Base-by-base conservation (phyloP, 1,284 basidiomycete genomes). In the Ustilago vetiveriae region DNA sequence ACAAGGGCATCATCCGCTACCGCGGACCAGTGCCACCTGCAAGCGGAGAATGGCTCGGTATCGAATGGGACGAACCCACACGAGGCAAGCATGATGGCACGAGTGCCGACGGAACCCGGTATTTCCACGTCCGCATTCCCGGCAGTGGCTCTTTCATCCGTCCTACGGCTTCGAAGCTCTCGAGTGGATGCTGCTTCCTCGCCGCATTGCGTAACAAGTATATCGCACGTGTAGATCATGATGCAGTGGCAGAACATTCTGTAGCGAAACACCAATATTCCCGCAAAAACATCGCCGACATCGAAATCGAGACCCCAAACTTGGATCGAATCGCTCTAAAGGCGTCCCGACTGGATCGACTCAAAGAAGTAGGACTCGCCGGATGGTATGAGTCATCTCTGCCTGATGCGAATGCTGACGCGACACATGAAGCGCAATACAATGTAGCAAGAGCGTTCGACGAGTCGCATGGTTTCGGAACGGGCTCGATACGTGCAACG, bases 41-140 rank as follows among this genome's bases (percentile, higher is more conserved):
- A 0, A 79, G 83, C 8, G 91, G 90, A 10, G 73, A 83, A 14
- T 98, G 95, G 94, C 86, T 94, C 5, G 95, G 95, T 13, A 87
- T 98, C 46, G 94, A 98, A 84, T 98, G 94, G 92, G 95, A 98
- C 77, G 89, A 93, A 76, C 85, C 89, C 6, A 60, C 80, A 1
- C 86, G 91, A 48, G 94, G 94, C 23, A 95, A 91, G 82, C 94
- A 98, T 80, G 88, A 90, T 72, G 95, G 95, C 11, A 82, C 85
- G 53, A 50, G 46, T 32, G 91, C 90, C 81, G 88, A 91, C 68
- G 90, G 88, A 30, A 87, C 85, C 52, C 85, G 85, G 30, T 94
- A 96, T 82, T 98, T 98, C 80, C 11, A 41, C 43, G 59, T 69
- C 26, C 59, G 70, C 22, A 35, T 70, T 16, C 55, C 67, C 2